Conservation (phyloP, 2,329 filamentous ascomycete species). For the Lachnellula subtilissima region DNA sequence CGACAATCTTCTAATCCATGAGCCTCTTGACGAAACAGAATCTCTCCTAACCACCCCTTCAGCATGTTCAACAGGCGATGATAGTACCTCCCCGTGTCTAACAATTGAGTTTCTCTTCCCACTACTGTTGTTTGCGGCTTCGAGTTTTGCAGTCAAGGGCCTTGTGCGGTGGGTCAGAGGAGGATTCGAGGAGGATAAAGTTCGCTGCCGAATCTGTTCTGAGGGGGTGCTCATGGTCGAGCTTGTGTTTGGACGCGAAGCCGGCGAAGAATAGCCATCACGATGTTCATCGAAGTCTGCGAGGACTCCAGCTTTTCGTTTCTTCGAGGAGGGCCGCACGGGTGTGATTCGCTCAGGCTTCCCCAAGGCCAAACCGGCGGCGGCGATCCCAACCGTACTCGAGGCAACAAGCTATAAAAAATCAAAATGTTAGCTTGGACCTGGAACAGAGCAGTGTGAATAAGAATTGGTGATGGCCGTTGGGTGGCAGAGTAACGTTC, state of each 20-base stretch:
- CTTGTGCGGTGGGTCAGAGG: constrained; percentile 13
- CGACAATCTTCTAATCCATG: constrained; percentile 70
- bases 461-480: neutral
- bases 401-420: constrained; percentile 32
- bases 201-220: constrained; percentile 12
- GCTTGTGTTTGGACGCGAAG: constrained; percentile 28
- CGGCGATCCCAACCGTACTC: constrained; percentile 33
- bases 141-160: constrained; percentile 17
- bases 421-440: constrained; percentile 2
- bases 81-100: constrained; percentile 19
- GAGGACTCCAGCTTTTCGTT: constrained; percentile 24
- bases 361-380: constrained; percentile 30
- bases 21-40: constrained; percentile 57
- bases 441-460: neutral
- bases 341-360: constrained; percentile 26
- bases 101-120: constrained; percentile 23
- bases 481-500: neutral
- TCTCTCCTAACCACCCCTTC: constrained; percentile 37
- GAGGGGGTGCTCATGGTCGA: constrained; percentile 24
- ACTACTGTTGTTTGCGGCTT: constrained; percentile 19
- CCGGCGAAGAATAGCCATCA: constrained; percentile 19
- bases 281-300: constrained; percentile 20
- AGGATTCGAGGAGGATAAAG: constrained; percentile 15
- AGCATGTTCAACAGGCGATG: constrained; percentile 12
- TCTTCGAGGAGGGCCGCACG: constrained; percentile 27